phyloP scores from a whole-genome alignment of 2,329 filamentous ascomycete genomes.

The Macrophomina pseudophaseolina region DNA sequence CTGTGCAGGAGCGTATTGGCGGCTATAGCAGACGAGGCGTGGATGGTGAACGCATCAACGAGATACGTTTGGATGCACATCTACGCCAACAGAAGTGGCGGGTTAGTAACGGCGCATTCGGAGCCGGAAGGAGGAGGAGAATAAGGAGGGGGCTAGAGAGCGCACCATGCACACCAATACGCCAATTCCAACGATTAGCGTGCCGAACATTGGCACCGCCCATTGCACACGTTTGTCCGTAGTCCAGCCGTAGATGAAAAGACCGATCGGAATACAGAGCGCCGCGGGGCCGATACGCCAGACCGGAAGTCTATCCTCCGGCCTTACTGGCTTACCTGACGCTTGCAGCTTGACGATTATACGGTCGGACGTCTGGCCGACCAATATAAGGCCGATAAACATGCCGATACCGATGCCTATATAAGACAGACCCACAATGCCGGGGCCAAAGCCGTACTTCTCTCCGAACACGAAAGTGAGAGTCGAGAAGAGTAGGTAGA shows the following conservation, averaged over 20 bases:
- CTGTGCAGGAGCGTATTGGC: constrained; percentile 42
- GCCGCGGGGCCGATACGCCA: no score
- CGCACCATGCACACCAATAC: neutral
- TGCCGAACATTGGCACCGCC: no score
- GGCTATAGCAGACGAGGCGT: constrained; percentile 63
- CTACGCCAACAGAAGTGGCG: no score
- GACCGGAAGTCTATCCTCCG: no score
- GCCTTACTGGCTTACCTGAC: constrained; percentile 3
- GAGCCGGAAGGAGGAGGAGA: no score
- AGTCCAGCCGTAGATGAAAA: no score
- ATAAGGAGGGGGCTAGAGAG: no score
- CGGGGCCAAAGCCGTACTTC: constrained; percentile 40
- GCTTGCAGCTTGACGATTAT: constrained; percentile 38
- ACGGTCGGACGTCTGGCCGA: constrained; percentile 45
- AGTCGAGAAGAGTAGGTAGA: constrained; percentile 47
- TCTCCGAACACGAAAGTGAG: constrained; percentile 44
- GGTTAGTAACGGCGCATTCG: no score
- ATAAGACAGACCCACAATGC: constrained; percentile 40
- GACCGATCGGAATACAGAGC: no score
- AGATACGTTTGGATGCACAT: constrained; percentile 62
- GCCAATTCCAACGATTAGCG: neutral
- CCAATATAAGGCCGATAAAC: constrained; percentile 42
- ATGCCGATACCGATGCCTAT: constrained; percentile 46
- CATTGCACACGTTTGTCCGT: no score
- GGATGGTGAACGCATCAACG: constrained; percentile 63